Conservation (phyloP, 2,329 filamentous ascomycete species). For the Ceratocystiopsis minuta region DNA sequence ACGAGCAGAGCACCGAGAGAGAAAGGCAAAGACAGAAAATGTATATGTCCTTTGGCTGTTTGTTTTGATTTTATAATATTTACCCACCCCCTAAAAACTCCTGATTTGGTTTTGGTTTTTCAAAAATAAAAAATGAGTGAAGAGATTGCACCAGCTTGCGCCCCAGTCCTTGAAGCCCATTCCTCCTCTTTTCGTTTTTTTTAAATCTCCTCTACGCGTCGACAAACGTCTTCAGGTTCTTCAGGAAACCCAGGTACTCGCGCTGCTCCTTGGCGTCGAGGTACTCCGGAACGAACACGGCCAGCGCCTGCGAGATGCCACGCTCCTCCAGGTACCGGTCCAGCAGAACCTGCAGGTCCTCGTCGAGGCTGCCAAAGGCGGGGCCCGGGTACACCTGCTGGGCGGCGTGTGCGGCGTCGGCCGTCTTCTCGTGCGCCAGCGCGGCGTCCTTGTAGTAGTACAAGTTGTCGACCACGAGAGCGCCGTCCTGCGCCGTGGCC, state of each 20-base stretch:
- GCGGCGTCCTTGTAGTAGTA: constrained; percentile 69
- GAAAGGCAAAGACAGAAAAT: too few relatives aligned
- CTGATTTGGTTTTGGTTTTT: too few relatives aligned
- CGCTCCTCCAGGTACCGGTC: constrained; percentile 92
- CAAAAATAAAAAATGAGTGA: not conserved
- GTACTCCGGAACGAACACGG: constrained; percentile 85
- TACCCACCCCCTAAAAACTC: too few relatives aligned
- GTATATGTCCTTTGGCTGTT: too few relatives aligned
- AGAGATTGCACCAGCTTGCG: not conserved
- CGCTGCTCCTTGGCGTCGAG: constrained; percentile 97
- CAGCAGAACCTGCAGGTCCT: constrained; percentile 81
- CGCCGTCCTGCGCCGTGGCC: constrained; percentile 68
- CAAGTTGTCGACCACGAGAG: constrained; percentile 77
- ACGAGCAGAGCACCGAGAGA: too few relatives aligned
- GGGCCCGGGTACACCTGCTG: constrained; percentile 75
- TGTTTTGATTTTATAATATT: too few relatives aligned
- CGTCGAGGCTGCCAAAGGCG: constrained; percentile 83
- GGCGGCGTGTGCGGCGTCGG: constrained; percentile 60
- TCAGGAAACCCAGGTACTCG: constrained; percentile 85
- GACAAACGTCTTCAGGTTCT: constrained; percentile 72
- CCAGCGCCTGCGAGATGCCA: constrained; percentile 71
- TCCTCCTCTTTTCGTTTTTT: too few relatives aligned
- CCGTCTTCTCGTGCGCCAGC: constrained; percentile 55
- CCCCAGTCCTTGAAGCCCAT: too few relatives aligned
- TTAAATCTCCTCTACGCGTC: constrained; percentile 41